Evolutionary conservation across 805 yeast genomes (phyloP), one percentile per base, ranked within the genome.

Genomic region (Lachancea waltii): DNA sequence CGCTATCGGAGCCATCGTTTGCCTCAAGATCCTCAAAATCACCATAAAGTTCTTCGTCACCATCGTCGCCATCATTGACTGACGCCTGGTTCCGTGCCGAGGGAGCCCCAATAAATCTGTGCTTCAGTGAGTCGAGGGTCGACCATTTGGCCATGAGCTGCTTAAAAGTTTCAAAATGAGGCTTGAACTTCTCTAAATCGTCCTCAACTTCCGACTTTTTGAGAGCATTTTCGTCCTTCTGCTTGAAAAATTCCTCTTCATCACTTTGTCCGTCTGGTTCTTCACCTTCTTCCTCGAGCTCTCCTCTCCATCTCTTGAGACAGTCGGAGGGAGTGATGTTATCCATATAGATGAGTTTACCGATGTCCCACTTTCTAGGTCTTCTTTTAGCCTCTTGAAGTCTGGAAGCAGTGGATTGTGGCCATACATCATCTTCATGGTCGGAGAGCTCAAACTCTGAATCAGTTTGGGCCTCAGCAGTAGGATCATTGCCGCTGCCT

Each of bases 291-390:
- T 63, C 68, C 7, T 65, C 67, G n/a, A 64, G 70, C 49, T 75
- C 77, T 22, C 72, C 68, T 47, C 61, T 75, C 94, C 94, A 85
- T 60, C 89, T 73, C 28, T 65, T 66, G 33, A 85, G 67, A 23
- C 73, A 92, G 46, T 82, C 92, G 1, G 64, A 68, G 0, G 97
- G 89, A 9, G 77, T 75, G 29, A 86, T 69, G 48, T 85, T 81
- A 41, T 81, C 78, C 75, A 83, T 70, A 59, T 92, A 90, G 4
- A 92, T 65, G 40, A 90, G 64, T 53, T 83, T 85, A 49, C 81
- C 79, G 44, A 90, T 75, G 58, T 90, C 85, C 89, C 94, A 85
- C 42, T 66, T 68, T 62, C 69, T 74, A 50, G 64, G 69, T 31
- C 47, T 51, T 54, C 62, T 66, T 42, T 63, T 54, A 4, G 72